Evolutionary conservation across 495 filamentous ascomycete species (phyloP).

Genomic region (Trichocladium antarcticum): DNA sequence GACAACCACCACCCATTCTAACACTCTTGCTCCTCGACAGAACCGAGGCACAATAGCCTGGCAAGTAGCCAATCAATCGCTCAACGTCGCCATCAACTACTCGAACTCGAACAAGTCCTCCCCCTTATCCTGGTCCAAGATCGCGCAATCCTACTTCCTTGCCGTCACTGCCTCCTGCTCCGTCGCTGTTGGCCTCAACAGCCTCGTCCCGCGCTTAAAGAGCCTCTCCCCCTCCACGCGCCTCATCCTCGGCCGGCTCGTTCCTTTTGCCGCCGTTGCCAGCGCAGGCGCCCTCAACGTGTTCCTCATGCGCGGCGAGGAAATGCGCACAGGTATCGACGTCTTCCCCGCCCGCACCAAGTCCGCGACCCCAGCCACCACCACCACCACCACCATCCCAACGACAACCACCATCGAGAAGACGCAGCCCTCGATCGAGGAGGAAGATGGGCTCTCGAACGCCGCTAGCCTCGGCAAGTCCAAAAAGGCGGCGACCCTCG

Average conservation of each 20-base stretch:
- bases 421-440: background rate
- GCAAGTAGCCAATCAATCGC: conserved; percentile 94
- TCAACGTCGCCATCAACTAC: conserved; percentile 95
- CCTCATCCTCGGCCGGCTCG: conserved; percentile 65
- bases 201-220: conserved; percentile 74
- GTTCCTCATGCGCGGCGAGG: conserved; percentile 93
- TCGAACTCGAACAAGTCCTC: conserved; percentile 96
- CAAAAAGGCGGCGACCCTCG: conserved; percentile 72
- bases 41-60: conserved; percentile 83
- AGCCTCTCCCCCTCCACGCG: conserved; percentile 59
- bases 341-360: conserved; percentile 66
- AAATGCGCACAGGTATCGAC: conserved; percentile 87
- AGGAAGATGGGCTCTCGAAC: background rate
- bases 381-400: background rate
- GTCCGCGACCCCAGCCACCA: background rate
- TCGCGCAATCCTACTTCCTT: conserved; percentile 80
- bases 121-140: conserved; percentile 63
- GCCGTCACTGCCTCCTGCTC: conserved; percentile 87
- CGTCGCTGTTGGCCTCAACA: conserved; percentile 86
- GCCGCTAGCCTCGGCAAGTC: conserved; percentile 63
- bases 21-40: conserved; percentile 26
- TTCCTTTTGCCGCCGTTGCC: conserved; percentile 91
- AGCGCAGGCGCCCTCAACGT: conserved; percentile 86
- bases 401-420: background rate
- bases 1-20: background rate